Evolutionary conservation across 768 basidiomycete species (phyloP).

Genomic region (Panellus pusillus): DNA sequence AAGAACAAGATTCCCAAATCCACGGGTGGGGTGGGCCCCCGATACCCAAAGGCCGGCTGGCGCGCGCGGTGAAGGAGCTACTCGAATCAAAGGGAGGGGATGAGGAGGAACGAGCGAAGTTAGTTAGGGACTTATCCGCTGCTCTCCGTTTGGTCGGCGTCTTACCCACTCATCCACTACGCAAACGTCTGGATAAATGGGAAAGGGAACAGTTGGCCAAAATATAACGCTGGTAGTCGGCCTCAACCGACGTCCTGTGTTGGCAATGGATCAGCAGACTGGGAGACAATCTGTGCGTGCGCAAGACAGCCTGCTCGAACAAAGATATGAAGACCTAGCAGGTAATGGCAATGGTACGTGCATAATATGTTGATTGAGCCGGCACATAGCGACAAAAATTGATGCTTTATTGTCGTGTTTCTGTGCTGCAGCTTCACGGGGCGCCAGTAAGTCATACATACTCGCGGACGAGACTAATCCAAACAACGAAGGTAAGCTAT

Average conservation of each 20-base stretch:
- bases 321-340: no score
- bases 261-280: no score
- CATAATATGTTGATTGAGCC: no score
- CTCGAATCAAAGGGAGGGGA: slow-evolving; percentile 53
- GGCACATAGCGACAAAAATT: no score
- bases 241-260: background rate
- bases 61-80: slow-evolving; percentile 65
- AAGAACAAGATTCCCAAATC: slow-evolving; percentile 51
- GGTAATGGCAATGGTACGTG: no score
- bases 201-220: background rate
- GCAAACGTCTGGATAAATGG: slow-evolving; percentile 65
- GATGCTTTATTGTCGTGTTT: no score
- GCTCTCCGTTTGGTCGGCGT: slow-evolving; percentile 56
- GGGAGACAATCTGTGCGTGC: no score
- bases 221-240: background rate
- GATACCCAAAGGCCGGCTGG: slow-evolving; percentile 64
- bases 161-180: slow-evolving; percentile 62
- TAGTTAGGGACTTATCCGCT: slow-evolving; percentile 52
- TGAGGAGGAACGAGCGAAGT: slow-evolving; percentile 43
- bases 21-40: slow-evolving; percentile 29
- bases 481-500: no score
- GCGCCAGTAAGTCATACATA: no score
- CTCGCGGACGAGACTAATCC: no score
- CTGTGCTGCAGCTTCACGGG: no score
- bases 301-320: background rate